Percentiles rank a stretch among this genome's conserved stretches.
Evolutionary conservation across 208 protist genomes (phyloP).

Genomic region (Vickermania ingenoplastis): DNA sequence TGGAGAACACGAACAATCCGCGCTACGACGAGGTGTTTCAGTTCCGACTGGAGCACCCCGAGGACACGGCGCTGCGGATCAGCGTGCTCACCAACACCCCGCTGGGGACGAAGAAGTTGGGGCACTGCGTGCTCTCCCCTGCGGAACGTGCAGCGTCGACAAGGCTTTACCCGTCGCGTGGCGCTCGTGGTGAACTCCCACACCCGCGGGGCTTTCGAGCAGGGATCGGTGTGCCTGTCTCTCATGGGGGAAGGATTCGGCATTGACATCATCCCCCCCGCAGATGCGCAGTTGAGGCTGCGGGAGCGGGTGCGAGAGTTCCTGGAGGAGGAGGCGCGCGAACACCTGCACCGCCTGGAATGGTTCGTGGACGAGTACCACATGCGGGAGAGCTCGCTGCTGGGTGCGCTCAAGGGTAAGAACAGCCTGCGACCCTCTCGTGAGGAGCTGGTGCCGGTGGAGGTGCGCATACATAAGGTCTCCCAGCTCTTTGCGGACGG

Average conservation of each 20-base stretch:
- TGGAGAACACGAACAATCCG: slow-evolving; percentile 47
- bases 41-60: slow-evolving; percentile 46
- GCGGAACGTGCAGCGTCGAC: slow-evolving; percentile 53
- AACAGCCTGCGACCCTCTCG: not conserved
- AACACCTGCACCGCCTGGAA: slow-evolving; percentile 70
- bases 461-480: slow-evolving; percentile 34
- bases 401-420: slow-evolving; percentile 5
- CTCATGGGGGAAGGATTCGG: slow-evolving; percentile 64
- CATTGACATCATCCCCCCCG: slow-evolving; percentile 50
- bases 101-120: slow-evolving; percentile 64
- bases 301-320: slow-evolving; percentile 47
- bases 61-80: slow-evolving; percentile 43
- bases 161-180: slow-evolving; percentile 45
- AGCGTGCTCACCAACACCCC: slow-evolving; percentile 74
- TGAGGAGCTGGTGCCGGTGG: slow-evolving; percentile 13
- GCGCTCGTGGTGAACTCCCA: slow-evolving; percentile 48
- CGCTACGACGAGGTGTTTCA: slow-evolving; percentile 57
- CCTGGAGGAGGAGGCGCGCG: slow-evolving; percentile 19
- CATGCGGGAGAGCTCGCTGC: slow-evolving; percentile 25
- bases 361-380: slow-evolving; percentile 67
- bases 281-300: slow-evolving; percentile 61
- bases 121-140: slow-evolving; percentile 70
- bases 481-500: slow-evolving; percentile 29
- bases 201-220: slow-evolving; percentile 22
- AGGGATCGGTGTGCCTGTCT: slow-evolving; percentile 57